Evolutionary conservation across 495 filamentous ascomycete genomes (phyloP), one percentile per base, ranked within the genome.

Genomic region (Mytilinidion resinicola): DNA sequence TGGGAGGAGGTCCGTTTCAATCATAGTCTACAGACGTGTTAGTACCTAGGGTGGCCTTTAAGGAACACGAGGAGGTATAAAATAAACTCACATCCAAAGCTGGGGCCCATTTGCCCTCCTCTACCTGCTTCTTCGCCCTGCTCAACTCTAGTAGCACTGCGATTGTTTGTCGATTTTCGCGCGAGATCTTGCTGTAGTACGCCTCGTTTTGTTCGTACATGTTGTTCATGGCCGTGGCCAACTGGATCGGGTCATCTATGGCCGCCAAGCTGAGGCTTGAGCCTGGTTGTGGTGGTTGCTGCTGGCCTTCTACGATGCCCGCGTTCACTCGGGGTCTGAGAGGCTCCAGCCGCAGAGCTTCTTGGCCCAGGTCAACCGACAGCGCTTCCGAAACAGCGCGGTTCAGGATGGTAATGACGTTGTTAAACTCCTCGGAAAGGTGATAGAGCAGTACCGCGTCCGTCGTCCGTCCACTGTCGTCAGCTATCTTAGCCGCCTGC

Each of bases 391-490:
- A 91, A 30, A 97, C 76, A n/a, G 90, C 84, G 33, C 89, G 85
- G 71, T 92, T 96, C 61, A 96, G 82, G 62, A 96, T 91, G 42
- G 80, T 74, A 55, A 96, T 82, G 41, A 96, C 95, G 56, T 81
- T 88, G 63, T 97, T 90, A 68, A 95, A 97, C 66, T 99, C 90
- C 65, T 89, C 89, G 0, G 92, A 91, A 37, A 99, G 80, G 70
- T 97, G 91, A 67, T 93, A 96, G 39, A 99, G 75, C 47, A 99
- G 78, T 5, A 96, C 92, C 0, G 95, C 91, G 71, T 99, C 93
- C 7, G 90, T 90, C 1, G 85, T 87, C 38, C 95, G 80, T 36
- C 95, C 92, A 70, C 90, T 95, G 65, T 97, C 95, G 60, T 97
- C 91, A 5, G 93, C 93, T 55, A 90, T 85, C 52, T 82, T 84